Base-by-base conservation (phyloP, 2,329 filamentous ascomycete genomes). In the Neonectria neomacrospora region DNA sequence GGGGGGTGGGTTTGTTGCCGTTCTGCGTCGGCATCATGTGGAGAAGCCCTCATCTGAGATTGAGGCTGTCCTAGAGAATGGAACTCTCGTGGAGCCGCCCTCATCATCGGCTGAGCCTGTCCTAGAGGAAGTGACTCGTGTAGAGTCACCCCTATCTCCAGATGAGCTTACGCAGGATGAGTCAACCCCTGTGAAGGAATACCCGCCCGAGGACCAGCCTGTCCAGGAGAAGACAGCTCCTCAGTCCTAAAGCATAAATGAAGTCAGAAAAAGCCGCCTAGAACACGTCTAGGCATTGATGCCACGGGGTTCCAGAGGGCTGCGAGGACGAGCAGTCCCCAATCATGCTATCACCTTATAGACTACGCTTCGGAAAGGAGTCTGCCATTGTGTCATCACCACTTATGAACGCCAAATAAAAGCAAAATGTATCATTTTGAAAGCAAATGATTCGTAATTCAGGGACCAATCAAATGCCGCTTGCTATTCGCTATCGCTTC, bases 1-100 rank as follows among this genome's bases (percentile, higher is more conserved):
- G 0, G 80, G 80, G 0, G 80, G 80, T 23, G 80, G 80, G 1
- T 82, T 82, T 53, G 69, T 82, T 20, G 79, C 77, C 20, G 74
- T 81, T 5, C 70, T 79, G 52, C 75, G 79, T 9, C 74, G 75
- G 44, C 76, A 75, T 72, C 76, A 74, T 0, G 39, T 42, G 16
- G 54, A 58, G n/a, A 63, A 65, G 32, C 59, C 63, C 12, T 22
- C 54, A 3, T 18, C 61, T n/a, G 56, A 61, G 26, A 56, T 18
- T 41, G 37, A 41, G n/a, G 3, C n/a, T 10, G 28, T 56, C 48
- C 8, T n/a, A 16, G 16, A 39, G 9, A 3, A 52, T 47, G 37
- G 18, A 34, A 42, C 20, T 20, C 18, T 28, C 16, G 26, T 50
- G 34, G 18, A 23, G 12, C 26, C 12, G 9, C 10, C 11, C 14